These are phyloP conservation scores for Boechera divaricarpa DNA, from an alignment of 345 rosid species.

Conservation along the genomic window DNA sequence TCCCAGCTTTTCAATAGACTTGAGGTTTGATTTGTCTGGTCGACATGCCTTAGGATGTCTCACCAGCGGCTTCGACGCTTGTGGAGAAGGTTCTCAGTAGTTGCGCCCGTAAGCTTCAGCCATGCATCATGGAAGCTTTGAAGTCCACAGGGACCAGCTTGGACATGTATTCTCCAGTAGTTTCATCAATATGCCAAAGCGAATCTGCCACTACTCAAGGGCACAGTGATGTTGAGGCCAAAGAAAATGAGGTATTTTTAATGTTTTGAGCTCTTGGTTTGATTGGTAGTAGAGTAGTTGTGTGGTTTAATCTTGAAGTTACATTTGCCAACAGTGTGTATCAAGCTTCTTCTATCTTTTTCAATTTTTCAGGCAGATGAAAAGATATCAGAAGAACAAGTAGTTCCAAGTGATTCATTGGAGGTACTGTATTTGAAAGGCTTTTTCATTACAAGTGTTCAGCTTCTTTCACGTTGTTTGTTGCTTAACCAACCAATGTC, in stretches of 20 bases:
- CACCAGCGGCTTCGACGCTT: conserved; percentile 54
- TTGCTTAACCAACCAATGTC: conserved; percentile 15
- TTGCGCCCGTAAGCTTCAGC: conserved; percentile 65
- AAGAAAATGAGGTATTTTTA: conserved; percentile 54
- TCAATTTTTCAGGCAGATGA: conserved; percentile 39
- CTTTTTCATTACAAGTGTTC: conserved; percentile 7
- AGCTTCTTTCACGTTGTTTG: conserved; percentile 6
- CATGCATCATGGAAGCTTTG: conserved; percentile 60
- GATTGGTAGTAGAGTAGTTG: not conserved
- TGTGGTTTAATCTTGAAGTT: conserved; percentile 39
- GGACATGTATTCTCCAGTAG: conserved; percentile 64
- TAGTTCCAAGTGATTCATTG: conserved; percentile 26
- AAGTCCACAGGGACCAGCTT: conserved; percentile 49
- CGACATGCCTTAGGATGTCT: conserved; percentile 49
- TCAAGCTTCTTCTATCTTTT: conserved; percentile 6
- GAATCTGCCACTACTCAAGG: conserved; percentile 35
- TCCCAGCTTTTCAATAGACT: conserved; percentile 18
- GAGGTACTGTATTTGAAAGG: conserved; percentile 36
- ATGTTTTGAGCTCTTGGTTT: conserved; percentile 24
- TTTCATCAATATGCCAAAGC: conserved; percentile 57
- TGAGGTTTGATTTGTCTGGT: conserved; percentile 22
- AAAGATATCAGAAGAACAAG: conserved; percentile 27
- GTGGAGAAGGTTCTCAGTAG: conserved; percentile 63
- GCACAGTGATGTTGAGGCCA: conserved; percentile 39
- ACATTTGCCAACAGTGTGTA: conserved; percentile 16